phyloP scores from a whole-genome alignment of 2,329 filamentous ascomycete species.

The Cladophialophora immunda region DNA sequence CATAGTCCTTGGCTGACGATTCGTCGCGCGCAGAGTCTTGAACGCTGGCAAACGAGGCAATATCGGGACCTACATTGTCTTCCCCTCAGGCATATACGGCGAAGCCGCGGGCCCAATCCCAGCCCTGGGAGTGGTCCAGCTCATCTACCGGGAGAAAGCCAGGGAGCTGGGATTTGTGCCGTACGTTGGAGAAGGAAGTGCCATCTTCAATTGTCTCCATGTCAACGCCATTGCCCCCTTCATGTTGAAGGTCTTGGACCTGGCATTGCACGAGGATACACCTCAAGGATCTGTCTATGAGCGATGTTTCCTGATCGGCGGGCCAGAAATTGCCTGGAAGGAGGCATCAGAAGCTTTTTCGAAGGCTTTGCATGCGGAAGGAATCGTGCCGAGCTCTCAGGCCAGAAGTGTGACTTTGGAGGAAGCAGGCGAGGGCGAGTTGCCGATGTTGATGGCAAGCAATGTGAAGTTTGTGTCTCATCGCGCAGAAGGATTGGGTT shows the following conservation, averaged over 20 bases:
- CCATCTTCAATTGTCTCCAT: constrained; percentile 32
- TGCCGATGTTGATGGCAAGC: constrained; percentile 31
- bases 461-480: constrained; percentile 20
- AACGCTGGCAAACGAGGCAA: constrained; percentile 27
- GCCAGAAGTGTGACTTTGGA: constrained; percentile 21
- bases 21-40: constrained; percentile 12
- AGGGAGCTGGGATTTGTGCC: constrained; percentile 30
- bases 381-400: constrained; percentile 15
- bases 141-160: constrained; percentile 28
- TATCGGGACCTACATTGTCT: constrained; percentile 31
- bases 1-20: background rate
- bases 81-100: constrained; percentile 29
- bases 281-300: constrained; percentile 29
- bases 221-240: constrained; percentile 27
- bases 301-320: constrained; percentile 25
- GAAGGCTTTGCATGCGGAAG: constrained; percentile 15
- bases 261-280: constrained; percentile 8
- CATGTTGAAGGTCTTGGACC: constrained; percentile 25
- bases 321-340: constrained; percentile 19
- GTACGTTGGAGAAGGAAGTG: constrained; percentile 28
- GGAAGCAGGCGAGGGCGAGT: constrained; percentile 26
- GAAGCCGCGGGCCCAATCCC: constrained; percentile 26
- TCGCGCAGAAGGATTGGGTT: constrained; percentile 24
- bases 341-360: constrained; percentile 19
- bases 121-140: constrained; percentile 28